Conservation (phyloP, 331 rosid species). For the Pyrus hybrid region DNA sequence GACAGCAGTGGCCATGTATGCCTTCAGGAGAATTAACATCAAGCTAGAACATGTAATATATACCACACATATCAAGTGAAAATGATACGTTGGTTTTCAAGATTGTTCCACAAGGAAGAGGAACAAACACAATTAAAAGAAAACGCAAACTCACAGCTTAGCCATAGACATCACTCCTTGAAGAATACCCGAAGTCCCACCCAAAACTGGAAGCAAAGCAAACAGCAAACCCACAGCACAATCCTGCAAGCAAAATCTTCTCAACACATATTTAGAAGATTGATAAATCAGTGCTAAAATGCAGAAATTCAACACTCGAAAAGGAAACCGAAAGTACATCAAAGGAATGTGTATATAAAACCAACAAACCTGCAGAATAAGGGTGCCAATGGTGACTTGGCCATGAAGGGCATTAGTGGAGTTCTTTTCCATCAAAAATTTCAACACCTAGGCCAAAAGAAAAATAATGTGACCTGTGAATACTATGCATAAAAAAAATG, state of each 20-base stretch:
- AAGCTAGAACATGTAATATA: neutral
- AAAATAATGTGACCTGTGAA: neutral
- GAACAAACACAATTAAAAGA: neutral
- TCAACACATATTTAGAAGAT: neutral
- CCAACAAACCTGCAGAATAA: conserved; percentile 39
- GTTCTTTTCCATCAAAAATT: conserved; percentile 50
- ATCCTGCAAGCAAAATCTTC: conserved; percentile 28
- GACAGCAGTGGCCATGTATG: neutral
- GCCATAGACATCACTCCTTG: conserved; percentile 44
- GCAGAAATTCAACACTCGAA: neutral
- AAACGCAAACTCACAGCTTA: conserved; percentile 30
- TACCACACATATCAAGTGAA: neutral
- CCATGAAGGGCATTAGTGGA: conserved; percentile 46
- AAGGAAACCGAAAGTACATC: neutral
- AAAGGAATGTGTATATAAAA: neutral
- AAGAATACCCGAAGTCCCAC: conserved; percentile 49
- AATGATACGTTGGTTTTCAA: neutral
- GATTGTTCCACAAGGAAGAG: neutral
- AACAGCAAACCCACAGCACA: conserved; percentile 54
- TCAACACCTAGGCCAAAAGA: conserved; percentile 27
- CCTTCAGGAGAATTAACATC: neutral
- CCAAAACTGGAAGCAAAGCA: conserved; percentile 49
- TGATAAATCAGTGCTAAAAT: neutral
- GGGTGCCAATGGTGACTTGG: conserved; percentile 52
- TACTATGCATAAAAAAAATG: neutral